A percentile compares a stretch with the other conserved stretches of the same genome.
Conservation (phyloP, 176 grass and related monocot genomes). For the Ananas comosus region DNA sequence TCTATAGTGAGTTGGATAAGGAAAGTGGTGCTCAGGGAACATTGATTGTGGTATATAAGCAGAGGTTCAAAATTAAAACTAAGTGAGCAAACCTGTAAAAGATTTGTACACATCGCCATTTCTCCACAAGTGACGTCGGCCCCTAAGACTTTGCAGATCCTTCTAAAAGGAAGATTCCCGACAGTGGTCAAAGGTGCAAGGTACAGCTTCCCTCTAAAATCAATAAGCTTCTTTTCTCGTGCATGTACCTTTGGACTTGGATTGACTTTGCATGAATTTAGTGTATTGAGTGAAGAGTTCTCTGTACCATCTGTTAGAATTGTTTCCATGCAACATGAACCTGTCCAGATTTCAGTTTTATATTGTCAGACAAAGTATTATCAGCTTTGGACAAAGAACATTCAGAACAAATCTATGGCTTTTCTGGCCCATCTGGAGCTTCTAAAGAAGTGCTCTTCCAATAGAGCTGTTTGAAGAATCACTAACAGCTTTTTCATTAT, state of each 20-base stretch:
- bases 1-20: no score
- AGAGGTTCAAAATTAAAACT: not conserved
- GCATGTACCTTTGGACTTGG: conserved; percentile 36
- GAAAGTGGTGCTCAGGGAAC: no score
- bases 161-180: conserved; percentile 90
- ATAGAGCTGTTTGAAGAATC: no score
- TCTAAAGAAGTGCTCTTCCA: no score
- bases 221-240: conserved; percentile 83
- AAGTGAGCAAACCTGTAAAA: conserved; percentile 63
- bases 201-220: conserved; percentile 83
- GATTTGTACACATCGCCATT: conserved; percentile 98
- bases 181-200: conserved; percentile 89
- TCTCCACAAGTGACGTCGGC: conserved; percentile 97
- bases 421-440: no score
- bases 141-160: conserved; percentile 79
- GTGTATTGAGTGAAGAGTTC: conserved; percentile 20
- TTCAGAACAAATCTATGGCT: not conserved
- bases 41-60: no score
- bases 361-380: not conserved
- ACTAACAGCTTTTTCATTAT: no score
- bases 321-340: conserved; percentile 14
- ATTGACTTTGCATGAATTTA: conserved; percentile 44
- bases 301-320: conserved; percentile 38
- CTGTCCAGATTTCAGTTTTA: conserved; percentile 28
- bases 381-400: not conserved